A percentile compares a stretch with the other conserved stretches of the same genome.
These are phyloP conservation scores for Elaeagnus macrophylla DNA, from an alignment of 306 rosid species.

Conservation along the genomic window DNA sequence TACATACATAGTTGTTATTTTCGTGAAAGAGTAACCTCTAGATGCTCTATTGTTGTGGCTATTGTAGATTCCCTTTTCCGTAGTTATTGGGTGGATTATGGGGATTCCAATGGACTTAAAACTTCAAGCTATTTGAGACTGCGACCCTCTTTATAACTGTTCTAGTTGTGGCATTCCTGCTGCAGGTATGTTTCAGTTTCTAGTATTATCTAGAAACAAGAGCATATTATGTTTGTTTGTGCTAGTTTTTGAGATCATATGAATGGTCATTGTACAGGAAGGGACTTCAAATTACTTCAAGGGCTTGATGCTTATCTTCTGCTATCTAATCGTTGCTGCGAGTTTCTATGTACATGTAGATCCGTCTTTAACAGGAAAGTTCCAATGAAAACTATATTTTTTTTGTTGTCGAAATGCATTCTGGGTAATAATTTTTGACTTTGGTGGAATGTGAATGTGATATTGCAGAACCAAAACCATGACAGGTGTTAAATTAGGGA, in stretches of 20 bases:
- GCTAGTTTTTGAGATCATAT: too few species aligned
- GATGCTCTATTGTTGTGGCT: neutral
- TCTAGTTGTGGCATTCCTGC: conserved; percentile 62
- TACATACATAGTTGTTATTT: too few species aligned
- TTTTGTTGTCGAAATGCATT: neutral
- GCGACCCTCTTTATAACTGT: conserved; percentile 60
- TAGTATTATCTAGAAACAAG: neutral
- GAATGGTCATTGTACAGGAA: conserved; percentile 43
- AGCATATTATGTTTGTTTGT: too few species aligned
- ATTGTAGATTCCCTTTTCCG: conserved; percentile 79
- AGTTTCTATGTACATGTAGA: conserved; percentile 75
- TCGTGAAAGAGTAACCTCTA: neutral
- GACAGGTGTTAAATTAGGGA: neutral
- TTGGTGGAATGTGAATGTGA: neutral
- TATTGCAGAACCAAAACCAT: conserved; percentile 18
- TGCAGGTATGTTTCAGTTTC: conserved; percentile 51
- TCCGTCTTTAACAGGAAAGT: conserved; percentile 26
- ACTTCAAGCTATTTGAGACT: conserved; percentile 81
- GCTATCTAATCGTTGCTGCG: conserved; percentile 77
- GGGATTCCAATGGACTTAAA: conserved; percentile 62
- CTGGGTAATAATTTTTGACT: too few species aligned
- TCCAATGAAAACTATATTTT: neutral
- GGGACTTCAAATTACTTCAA: conserved; percentile 75
- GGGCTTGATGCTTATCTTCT: conserved; percentile 71
- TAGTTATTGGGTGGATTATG: conserved; percentile 63